Conservation (phyloP, 352 stramenopile genomes). For the Pythium brachiatum region DNA sequence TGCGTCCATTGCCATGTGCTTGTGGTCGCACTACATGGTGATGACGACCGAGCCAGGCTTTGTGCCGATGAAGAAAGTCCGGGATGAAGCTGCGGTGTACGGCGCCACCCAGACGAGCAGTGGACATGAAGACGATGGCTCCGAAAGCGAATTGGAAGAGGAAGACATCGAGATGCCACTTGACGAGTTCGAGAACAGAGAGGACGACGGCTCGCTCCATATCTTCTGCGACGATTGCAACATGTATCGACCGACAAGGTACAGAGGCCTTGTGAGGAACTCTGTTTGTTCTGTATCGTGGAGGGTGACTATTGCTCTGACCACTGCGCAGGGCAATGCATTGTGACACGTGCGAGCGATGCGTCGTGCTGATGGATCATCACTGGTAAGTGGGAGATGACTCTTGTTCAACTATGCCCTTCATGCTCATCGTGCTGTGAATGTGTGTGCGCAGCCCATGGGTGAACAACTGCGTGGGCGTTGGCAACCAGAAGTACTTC, state of each 20-base stretch:
- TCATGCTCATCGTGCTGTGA: not conserved
- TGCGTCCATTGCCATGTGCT: slow-evolving; percentile 61
- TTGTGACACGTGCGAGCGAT: slow-evolving; percentile 74
- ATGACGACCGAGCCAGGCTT: slow-evolving; percentile 80
- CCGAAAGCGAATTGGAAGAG: slow-evolving; percentile 30
- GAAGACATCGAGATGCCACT: slow-evolving; percentile 65
- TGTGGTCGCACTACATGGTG: slow-evolving; percentile 66
- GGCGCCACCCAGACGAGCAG: not conserved
- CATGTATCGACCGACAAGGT: slow-evolving; percentile 74
- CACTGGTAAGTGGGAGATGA: slow-evolving; percentile 56
- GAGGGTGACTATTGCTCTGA: not conserved
- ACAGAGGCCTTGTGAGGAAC: not conserved
- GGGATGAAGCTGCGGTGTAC: slow-evolving; percentile 1
- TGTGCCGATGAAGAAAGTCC: slow-evolving; percentile 32
- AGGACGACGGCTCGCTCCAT: slow-evolving; percentile 73
- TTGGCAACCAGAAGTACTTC: slow-evolving; percentile 82
- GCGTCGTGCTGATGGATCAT: slow-evolving; percentile 79
- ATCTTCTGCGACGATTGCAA: slow-evolving; percentile 83
- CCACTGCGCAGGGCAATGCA: slow-evolving; percentile 55
- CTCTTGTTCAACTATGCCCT: not conserved
- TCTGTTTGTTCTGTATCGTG: not conserved
- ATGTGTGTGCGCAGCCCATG: slow-evolving; percentile 48
- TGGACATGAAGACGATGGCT: slow-evolving; percentile 20
- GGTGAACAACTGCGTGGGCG: slow-evolving; percentile 87
- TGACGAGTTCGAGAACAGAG: slow-evolving; percentile 57